Conservation (phyloP, 2,329 filamentous ascomycete genomes). For the Emydomyces testavorans region DNA sequence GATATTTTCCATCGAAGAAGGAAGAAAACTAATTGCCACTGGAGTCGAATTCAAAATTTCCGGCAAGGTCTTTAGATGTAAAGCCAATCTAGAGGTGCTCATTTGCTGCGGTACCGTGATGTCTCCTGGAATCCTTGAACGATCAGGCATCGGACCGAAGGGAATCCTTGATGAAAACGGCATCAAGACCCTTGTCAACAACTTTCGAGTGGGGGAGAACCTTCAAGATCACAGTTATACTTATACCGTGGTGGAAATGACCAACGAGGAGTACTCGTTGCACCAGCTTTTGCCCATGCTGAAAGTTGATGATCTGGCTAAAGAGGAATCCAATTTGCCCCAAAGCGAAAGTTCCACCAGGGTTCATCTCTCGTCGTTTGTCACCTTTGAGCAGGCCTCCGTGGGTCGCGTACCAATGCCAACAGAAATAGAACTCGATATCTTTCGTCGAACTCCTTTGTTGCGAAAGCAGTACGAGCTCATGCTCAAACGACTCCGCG, state of each 20-base stretch:
- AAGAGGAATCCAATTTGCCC: background rate
- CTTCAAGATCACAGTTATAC: slow-evolving; percentile 38
- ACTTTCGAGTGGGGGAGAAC: slow-evolving; percentile 40
- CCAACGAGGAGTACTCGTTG: background rate
- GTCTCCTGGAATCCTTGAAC: slow-evolving; percentile 48
- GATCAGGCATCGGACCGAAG: slow-evolving; percentile 48
- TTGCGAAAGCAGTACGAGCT: slow-evolving; percentile 11
- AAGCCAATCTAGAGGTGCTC: slow-evolving; percentile 42
- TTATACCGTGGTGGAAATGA: background rate
- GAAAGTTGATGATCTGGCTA: background rate
- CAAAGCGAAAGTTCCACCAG: background rate
- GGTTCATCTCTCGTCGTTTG: background rate
- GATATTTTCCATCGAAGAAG: background rate
- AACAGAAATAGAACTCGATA: background rate
- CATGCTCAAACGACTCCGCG: background rate
- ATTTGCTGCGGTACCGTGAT: slow-evolving; percentile 47
- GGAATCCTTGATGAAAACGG: slow-evolving; percentile 33
- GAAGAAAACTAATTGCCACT: slow-evolving; percentile 22
- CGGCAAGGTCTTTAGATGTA: slow-evolving; percentile 23
- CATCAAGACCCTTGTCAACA: slow-evolving; percentile 35
- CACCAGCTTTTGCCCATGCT: background rate
- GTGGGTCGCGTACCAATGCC: slow-evolving; percentile 1
- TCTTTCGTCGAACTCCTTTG: background rate
- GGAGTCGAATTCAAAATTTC: slow-evolving; percentile 38
- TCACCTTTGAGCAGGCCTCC: slow-evolving; percentile 3